Conservation (phyloP, 192 early-diverging fungal species). For the Backusella morwellensis region DNA sequence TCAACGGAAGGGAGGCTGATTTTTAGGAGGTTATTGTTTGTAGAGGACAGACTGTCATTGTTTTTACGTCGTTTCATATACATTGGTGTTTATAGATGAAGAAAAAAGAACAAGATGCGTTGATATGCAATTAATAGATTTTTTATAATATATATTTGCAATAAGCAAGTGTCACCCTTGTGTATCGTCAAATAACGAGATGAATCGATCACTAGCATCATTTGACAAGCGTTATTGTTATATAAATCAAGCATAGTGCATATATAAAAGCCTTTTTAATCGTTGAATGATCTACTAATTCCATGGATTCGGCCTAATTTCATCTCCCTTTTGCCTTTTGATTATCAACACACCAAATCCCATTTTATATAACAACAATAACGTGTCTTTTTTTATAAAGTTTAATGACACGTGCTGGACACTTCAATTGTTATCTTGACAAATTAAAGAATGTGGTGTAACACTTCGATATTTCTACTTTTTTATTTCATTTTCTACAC, state of each 20-base stretch:
- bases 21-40: background rate
- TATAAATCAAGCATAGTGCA: background rate
- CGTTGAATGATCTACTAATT: background rate
- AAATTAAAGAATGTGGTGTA: background rate
- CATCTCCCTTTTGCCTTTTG: too few species aligned
- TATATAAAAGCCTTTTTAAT: background rate
- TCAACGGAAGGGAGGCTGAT: background rate
- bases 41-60: background rate
- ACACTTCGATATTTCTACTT: background rate
- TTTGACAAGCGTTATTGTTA: background rate
- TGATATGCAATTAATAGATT: background rate
- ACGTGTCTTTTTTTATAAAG: background rate
- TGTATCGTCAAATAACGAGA: background rate
- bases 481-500: background rate
- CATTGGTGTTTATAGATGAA: background rate
- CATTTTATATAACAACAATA: background rate
- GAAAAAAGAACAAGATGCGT: background rate
- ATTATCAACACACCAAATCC: too few species aligned
- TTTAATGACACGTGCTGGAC: background rate
- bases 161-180: background rate
- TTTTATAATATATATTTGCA: background rate
- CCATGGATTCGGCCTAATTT: too few species aligned
- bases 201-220: background rate
- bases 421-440: background rate
- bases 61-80: background rate